Evolutionary conservation across 331 rosid genomes (phyloP), one percentile per base, ranked within the genome.

Genomic region (Quercus phellos): DNA sequence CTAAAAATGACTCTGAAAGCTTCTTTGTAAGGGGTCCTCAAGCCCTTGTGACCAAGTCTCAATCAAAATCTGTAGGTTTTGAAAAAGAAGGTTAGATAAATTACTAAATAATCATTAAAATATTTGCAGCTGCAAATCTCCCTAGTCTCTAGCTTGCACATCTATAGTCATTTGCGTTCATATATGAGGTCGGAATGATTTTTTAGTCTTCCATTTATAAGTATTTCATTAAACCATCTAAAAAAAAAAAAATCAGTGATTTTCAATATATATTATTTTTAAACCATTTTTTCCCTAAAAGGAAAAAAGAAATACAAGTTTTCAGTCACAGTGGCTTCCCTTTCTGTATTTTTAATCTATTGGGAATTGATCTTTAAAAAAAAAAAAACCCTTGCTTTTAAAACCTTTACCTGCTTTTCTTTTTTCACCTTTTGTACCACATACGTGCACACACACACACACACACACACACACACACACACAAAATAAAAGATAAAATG

Each of bases 1-100:
- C 74, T 50, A 86, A 79, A 68, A 88, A 77, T 68, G 87, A 85
- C 74, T 91, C 92, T 64, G 91, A 93, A 81, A 95, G 97, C 85
- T 93, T 93, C 89, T 95, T 93, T 90, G 97, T 90, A 79, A 81
- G 78, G 81, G 92, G 91, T 70, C 99, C 99, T 4, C 97, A 86
- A 55, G 79, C 77, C 86, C 89, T 86, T 76, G 16, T 88, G 85
- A 68, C 81, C 76, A 84, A 84, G 74, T 80, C 87, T 81, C 87
- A 72, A 50, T 75, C 81, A 64, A 79, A 69, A 70, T 78, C 85
- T 82, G 87, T 77, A 67, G 77, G 87, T 78, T 79, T 56, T 80
- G 74, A 76, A 50, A 77, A 82, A 84, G 84, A 84, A 50, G 94
- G 87, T 70, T 87, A 87, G 78, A 76, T 53, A 34, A 38, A 50